Conservation (phyloP, 2,329 filamentous ascomycete genomes). For the Colletotrichum sp. region DNA sequence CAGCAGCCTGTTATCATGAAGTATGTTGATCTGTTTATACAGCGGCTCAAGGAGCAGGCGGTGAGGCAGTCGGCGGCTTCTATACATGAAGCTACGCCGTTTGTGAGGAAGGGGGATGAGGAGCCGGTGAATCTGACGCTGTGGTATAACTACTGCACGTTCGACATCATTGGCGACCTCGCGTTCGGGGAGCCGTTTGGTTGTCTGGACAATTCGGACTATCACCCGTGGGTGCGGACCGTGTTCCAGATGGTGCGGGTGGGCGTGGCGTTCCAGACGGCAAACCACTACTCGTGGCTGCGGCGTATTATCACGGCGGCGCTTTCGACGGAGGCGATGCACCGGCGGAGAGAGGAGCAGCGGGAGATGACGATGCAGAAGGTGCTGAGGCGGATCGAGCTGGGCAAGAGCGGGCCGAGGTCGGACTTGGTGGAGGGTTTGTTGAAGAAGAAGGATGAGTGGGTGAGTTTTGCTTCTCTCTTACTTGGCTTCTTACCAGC, state of each 20-base stretch:
- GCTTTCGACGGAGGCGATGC: background rate
- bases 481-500: no score
- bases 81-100: background rate
- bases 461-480: background rate
- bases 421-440: constrained; percentile 21
- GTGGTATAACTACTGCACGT: constrained; percentile 32
- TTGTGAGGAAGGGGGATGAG: background rate
- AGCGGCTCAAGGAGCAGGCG: constrained; percentile 35
- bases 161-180: constrained; percentile 34
- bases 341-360: background rate
- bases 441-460: constrained; percentile 18
- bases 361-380: background rate
- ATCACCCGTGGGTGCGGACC: constrained; percentile 20
- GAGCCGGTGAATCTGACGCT: constrained; percentile 22
- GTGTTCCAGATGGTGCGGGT: background rate
- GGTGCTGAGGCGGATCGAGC: constrained; percentile 18
- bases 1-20: constrained; percentile 33
- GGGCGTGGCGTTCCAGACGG: constrained; percentile 4
- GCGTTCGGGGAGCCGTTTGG: constrained; percentile 32
- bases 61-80: background rate
- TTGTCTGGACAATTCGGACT: constrained; percentile 23
- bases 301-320: background rate
- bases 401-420: background rate
- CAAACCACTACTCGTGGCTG: background rate
- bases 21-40: constrained; percentile 44